Evolutionary conservation across 1,139 yeast genomes (phyloP), one percentile per base, ranked within the genome.

Genomic region (Debaryomyces subglobosus): DNA sequence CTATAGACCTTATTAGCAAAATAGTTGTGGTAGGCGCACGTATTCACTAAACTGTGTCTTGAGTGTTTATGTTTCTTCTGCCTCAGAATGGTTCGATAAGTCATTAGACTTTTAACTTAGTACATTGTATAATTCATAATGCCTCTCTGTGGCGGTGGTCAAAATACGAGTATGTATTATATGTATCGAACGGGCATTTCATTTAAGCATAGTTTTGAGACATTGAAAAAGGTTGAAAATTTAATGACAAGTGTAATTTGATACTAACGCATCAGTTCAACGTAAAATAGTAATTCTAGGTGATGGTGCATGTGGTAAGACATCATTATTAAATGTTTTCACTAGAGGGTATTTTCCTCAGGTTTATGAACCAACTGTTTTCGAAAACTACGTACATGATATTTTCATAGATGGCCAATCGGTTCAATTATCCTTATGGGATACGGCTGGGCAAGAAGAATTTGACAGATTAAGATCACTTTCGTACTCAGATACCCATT

Each of bases 381-480:
- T 94, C 69, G 99, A 94, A 67, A 94, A 94, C 72, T 94, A 94
- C 66, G 96, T 92, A 50, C 99, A 94, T 70, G 99, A 94, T 66
- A 92, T 94, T 55, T 94, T 89, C 71, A 91, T 94, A 50, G 99
- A 94, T 67, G 95, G 95, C 43, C 92, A 90, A 67, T 91, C 95
- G 45, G 89, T 94, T 60, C 96, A 92, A 63, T 74, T 94, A 53
- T 90, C 97, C 24, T 76, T 94, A 49, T 94, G 99, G 99, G 99
- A 94, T 65, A 94, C 99, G 5, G 99, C 99, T 3, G 99, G 99
- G 5, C 99, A 94, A 74, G 99, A 94, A 71, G 99, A 94, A 71
- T 94, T 92, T 63, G 99, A 94, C 67, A 79, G 97, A 53, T 77
- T 92, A 63, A 81, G 98, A 64, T 88, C 96, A 2, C 75, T 92